Conservation (phyloP, 495 filamentous ascomycete genomes). For the Coniosporium apollinis region DNA sequence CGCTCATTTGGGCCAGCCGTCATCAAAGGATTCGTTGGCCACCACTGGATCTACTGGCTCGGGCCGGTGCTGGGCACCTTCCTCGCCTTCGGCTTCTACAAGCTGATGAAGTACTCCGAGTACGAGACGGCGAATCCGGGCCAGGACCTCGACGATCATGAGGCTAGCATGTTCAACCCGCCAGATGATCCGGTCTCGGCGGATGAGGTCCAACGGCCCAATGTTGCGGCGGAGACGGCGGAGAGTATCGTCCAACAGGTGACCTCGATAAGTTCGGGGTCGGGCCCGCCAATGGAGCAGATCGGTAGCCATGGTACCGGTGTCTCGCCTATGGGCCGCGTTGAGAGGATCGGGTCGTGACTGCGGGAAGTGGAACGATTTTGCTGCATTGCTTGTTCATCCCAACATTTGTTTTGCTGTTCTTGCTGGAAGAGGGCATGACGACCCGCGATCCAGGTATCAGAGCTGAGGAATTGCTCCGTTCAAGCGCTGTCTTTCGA, state of each 20-base stretch:
- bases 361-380: too few species aligned
- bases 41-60: slow-evolving; percentile 48
- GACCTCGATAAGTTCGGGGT: too few species aligned
- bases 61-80: slow-evolving; percentile 16
- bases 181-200: not conserved
- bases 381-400: too few species aligned
- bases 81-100: slow-evolving; percentile 40
- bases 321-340: too few species aligned
- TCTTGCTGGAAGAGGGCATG: too few species aligned
- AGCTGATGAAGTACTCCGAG: slow-evolving; percentile 33
- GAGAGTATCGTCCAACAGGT: not conserved
- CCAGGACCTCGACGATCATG: slow-evolving; percentile 13
- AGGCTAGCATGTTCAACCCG: slow-evolving; percentile 1
- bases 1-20: slow-evolving; percentile 55
- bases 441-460: too few species aligned
- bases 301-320: too few species aligned
- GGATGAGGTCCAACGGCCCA: not conserved
- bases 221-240: slow-evolving; percentile 4
- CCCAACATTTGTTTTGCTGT: too few species aligned
- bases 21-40: slow-evolving; percentile 41
- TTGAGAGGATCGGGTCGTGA: too few species aligned
- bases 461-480: too few species aligned
- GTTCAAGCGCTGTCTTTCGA: too few species aligned
- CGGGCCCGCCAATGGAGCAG: too few species aligned
- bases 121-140: slow-evolving; percentile 22